A percentile compares a stretch with the other conserved stretches of the same genome.
Conservation (phyloP, 495 filamentous ascomycete species). For the Xylaria grammica region DNA sequence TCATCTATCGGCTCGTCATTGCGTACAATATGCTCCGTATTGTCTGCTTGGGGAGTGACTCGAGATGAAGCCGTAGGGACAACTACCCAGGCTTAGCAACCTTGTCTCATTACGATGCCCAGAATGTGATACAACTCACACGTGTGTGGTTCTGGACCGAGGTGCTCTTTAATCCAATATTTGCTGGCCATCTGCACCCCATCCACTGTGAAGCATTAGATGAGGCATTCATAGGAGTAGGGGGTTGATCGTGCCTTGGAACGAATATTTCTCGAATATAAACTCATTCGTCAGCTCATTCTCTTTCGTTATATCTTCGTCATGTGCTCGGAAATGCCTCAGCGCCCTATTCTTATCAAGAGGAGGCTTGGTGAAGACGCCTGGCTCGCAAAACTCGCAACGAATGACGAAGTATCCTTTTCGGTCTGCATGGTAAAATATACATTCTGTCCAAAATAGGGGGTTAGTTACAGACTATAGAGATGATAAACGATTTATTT, state of each 20-base stretch:
- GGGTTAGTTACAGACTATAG: neutral
- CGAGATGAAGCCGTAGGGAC: neutral
- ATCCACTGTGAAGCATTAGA: constrained; percentile 27
- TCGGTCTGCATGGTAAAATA: constrained; percentile 35
- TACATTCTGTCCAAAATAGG: constrained; percentile 30
- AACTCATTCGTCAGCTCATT: constrained; percentile 35
- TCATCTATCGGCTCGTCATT: neutral
- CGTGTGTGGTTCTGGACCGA: constrained; percentile 32
- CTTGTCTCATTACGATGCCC: neutral
- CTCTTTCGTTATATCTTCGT: constrained; percentile 19
- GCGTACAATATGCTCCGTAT: neutral
- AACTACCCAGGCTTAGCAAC: constrained; percentile 14
- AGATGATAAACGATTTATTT: neutral
- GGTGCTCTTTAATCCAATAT: constrained; percentile 39
- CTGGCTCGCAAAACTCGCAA: constrained; percentile 29
- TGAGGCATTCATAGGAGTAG: neutral
- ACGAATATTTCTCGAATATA: constrained; percentile 37
- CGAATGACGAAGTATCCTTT: constrained; percentile 35
- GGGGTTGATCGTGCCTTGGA: constrained; percentile 26
- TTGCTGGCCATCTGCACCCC: constrained; percentile 34
- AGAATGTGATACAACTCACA: constrained; percentile 27
- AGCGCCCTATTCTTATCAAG: constrained; percentile 34
- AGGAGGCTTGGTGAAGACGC: constrained; percentile 35
- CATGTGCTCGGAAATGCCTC: constrained; percentile 35
- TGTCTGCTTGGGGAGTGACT: neutral